phyloP scores from a whole-genome alignment of 495 filamentous ascomycete genomes.

The Cairneyella variabilis region DNA sequence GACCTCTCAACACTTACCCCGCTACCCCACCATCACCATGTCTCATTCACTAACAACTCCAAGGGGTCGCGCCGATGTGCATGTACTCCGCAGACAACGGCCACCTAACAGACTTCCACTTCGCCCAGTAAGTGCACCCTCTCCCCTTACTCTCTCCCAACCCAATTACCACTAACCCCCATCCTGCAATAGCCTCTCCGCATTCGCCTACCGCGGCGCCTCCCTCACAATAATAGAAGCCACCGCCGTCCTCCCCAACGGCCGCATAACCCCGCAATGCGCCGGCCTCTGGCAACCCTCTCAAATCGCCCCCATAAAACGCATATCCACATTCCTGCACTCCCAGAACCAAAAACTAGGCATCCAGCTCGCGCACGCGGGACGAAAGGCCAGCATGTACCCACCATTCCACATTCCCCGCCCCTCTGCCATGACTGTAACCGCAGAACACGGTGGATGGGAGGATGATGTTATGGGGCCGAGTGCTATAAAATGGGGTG shows the following conservation, averaged over 20 bases:
- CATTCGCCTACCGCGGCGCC: conserved; percentile 59
- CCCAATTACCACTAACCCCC: too few relatives aligned
- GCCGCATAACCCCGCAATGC: conserved; percentile 69
- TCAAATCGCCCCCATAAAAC: conserved; percentile 61
- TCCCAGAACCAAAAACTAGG: conserved; percentile 63
- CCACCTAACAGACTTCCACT: conserved; percentile 66
- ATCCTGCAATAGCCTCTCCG: conserved; percentile 52
- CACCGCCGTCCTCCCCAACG: conserved; percentile 60
- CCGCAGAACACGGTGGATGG: conserved; percentile 62
- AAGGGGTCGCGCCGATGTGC: conserved; percentile 56
- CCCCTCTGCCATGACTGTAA: conserved; percentile 38
- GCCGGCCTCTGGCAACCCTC: conserved; percentile 65
- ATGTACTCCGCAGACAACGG: conserved; percentile 66
- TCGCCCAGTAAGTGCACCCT: conserved; percentile 36
- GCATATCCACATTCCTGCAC: conserved; percentile 57
- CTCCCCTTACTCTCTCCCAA: background rate
- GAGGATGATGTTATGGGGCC: conserved; percentile 62
- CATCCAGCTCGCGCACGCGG: conserved; percentile 73
- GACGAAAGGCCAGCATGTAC: conserved; percentile 64
- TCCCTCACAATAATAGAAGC: conserved; percentile 68
- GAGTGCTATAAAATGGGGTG: conserved; percentile 34
- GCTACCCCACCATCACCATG: background rate
- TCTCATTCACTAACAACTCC: background rate
- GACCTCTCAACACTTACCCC: background rate
- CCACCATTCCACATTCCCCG: conserved; percentile 54